Base-by-base conservation (phyloP, 2,329 filamentous ascomycete species). In the Curvularia verruculosa region DNA sequence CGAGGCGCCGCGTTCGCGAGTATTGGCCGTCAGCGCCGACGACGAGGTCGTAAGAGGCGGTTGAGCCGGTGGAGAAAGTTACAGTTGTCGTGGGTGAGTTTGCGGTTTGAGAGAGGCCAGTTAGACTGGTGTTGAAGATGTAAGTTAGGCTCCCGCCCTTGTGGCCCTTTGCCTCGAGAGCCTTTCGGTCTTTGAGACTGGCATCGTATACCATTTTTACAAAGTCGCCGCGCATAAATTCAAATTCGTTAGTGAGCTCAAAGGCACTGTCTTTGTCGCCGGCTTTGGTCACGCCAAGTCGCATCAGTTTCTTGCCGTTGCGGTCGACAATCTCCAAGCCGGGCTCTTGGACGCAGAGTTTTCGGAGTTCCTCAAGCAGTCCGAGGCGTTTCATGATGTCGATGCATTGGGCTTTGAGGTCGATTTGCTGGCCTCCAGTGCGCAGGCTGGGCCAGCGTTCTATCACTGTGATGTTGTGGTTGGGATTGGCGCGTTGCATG, bases 381-480 rank as follows among this genome's bases (percentile, higher is more conserved):
- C 78, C 78, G 63, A 81, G 74, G 19, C 68, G 71, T 24, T 66
- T 64, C 49, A 81, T 72, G 29, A 81, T 69, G n/a, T 75, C 67
- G 36, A 80, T 67, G 4, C 77, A 78, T 12, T 74, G 64, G 13
- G 67, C 76, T 54, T 79, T 78, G n/a, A 82, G 71, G 61, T 83
- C 81, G 52, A 82, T 67, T 40, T 79, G 75, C 49, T 80, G 78
- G 2, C 81, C 81, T 0, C 76, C 75, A 1, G 76, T 71, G 1
- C 84, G 79, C 0, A 85, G 67, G 1, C 41, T 46, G 3, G 77
- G 67, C 31, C 61, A 76, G 1, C 80, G 76, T 60, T 83, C 81
- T 34, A 82, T 62, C 29, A 82, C 57, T 1, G 77, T 78, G 37
- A 79, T 68, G 29, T 66, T 55, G 49, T 76, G 70, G 24, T 72